Evolutionary conservation across 306 rosid genomes (phyloP).

Genomic region (Ceratonia siliqua): DNA sequence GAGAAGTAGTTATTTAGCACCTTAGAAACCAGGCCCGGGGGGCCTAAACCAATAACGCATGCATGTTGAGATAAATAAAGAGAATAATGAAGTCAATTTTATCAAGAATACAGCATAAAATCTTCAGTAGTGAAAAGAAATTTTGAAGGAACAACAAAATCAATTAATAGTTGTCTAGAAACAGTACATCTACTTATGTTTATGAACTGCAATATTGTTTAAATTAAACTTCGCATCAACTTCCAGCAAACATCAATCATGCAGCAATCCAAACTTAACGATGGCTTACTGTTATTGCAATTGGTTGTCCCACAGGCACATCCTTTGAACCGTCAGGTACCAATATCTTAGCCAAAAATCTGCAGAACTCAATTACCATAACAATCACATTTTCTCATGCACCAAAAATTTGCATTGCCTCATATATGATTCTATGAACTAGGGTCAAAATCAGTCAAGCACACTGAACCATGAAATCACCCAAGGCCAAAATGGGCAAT

Average conservation of each 20-base stretch:
- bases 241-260: constrained; percentile 19
- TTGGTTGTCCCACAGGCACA: constrained; percentile 88
- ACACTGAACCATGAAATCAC: not conserved
- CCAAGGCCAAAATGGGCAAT: not conserved
- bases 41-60: not conserved
- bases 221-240: constrained; percentile 21
- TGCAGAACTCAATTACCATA: constrained; percentile 44
- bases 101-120: not conserved
- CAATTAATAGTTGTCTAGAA: not conserved
- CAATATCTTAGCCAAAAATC: constrained; percentile 90
- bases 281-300: constrained; percentile 73
- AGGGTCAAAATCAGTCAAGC: constrained; percentile 22
- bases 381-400: constrained; percentile 29
- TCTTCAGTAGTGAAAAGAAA: constrained; percentile 1
- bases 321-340: constrained; percentile 93
- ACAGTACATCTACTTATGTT: constrained; percentile 19
- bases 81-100: not conserved
- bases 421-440: constrained; percentile 15
- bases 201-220: constrained; percentile 17
- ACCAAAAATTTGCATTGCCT: constrained; percentile 14
- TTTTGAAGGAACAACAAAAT: constrained; percentile 7
- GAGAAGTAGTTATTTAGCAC: constrained; percentile 20
- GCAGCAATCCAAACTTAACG: constrained; percentile 35
- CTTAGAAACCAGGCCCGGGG: constrained; percentile 19
- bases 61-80: not conserved